Evolutionary conservation across 495 filamentous ascomycete species (phyloP), one percentile per base, ranked within the genome.

Genomic region (Penicillium bialowiezense): DNA sequence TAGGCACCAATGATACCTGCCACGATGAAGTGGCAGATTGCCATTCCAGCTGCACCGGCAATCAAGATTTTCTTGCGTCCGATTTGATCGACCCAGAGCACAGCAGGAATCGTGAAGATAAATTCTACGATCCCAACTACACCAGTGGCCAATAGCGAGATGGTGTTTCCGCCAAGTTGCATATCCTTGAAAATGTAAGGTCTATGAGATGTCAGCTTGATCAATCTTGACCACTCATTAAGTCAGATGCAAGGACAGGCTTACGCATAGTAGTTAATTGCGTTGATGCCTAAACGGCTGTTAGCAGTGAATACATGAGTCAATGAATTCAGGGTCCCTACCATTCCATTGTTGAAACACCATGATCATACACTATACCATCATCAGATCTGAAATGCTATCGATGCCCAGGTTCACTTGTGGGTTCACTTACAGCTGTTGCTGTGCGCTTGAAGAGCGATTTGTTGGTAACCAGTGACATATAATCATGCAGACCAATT

Each of bases 101-200:
- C 87, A 43, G 82, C 84, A 32, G 85, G 69, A 10, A 80, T 72
- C 3, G 85, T 88, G 60, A 85, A 85, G 54, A 89, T 69, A 65
- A 90, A 88, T 60, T 89, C 85, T 12, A 88, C 64, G 15, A 87
- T 86, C 56, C 88, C 89, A 51, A 85, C 85, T n/a, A 89, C 75
- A 15, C 86, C 84, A 2, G 84, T 87, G 1, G 82, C 83, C n/a
- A 88, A 76, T 38, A 89, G 73, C 51, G 80, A 80, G 50, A 81
- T 75, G 54, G 88, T 82, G 44, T 63, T 76, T 29, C 53, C 67
- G 32, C 56, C 58, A 2, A 71, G 52, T 2, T 63, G 45, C 42
- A 75, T 68, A 18, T 60, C 54, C 20, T 59, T 34, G 59, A 74
- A 68, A 40, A 74, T 65, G 54, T 59, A 63, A n/a, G 64, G 70